Evolutionary conservation across 2,329 filamentous ascomycete genomes (phyloP), one percentile per base, ranked within the genome.

Genomic region (Uncinocarpus reesii): DNA sequence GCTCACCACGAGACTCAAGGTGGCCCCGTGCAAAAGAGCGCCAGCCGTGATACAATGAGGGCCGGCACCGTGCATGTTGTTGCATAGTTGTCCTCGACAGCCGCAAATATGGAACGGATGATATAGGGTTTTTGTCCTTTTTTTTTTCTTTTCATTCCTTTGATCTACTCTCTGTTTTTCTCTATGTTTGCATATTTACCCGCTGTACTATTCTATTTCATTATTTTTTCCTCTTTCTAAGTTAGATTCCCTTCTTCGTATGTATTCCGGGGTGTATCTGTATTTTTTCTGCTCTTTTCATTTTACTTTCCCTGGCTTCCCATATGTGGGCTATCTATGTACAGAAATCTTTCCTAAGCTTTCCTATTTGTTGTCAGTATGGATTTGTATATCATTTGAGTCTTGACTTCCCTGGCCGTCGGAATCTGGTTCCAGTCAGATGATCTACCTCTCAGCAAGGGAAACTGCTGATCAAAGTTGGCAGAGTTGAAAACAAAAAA

Each of bases 1-100:
- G 58, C 57, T 42, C 48, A 65, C 44, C 2, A 21, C 3, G 62
- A 65, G 31, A 61, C 63, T 51, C 58, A 62, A 7, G 15, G 23
- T 21, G 20, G 4, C 15, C 11, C 28, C 7, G 32, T 43, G 20
- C 31, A 36, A 3, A 48, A 48, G 23, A 42, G 32, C 8, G 38
- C 46, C 8, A 48, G 46, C 32, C 38, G 21, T 28, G 46, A 48
- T n/a, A 43, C 40, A 7, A 42, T 48, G 38, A 43, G 31, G 11
- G 29, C 46, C 7, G 46, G 37, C 15, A 29, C 46, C 11, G 23
- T 42, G n/a, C 46, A 38, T 31, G 29, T 42, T 43, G 46, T 48
- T 20, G 46, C 38, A n/a, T 48, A 38, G 13, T 34, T 34, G 2
- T 21, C 3, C 16, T 31, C 2, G 7, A 15, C n/a, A 43, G 20